Conservation (phyloP, 164 flowering plant genomes). For the Malania oleifera region DNA sequence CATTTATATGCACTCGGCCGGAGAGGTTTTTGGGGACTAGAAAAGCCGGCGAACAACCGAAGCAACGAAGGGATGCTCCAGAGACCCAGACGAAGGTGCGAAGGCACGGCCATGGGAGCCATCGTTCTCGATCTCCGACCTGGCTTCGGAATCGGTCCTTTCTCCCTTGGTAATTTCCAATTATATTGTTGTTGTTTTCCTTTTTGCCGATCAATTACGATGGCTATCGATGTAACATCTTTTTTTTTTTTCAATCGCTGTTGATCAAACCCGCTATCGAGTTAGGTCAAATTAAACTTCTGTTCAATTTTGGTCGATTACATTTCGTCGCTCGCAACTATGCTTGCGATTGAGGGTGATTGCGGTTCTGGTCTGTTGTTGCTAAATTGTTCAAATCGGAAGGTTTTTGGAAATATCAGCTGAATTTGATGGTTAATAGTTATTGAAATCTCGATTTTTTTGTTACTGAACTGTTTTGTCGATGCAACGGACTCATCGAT, state of each 20-base stretch:
- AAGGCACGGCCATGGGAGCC: conserved; percentile 96
- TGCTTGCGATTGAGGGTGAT: neutral
- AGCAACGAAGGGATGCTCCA: conserved; percentile 28
- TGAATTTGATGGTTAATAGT: neutral
- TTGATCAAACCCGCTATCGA: neutral
- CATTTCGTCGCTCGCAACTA: neutral
- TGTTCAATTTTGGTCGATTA: neutral
- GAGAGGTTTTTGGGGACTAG: no score
- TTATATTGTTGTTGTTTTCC: neutral
- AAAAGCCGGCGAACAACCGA: neutral
- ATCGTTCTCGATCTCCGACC: conserved; percentile 89
- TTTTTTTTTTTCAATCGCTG: no score
- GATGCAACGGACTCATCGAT: neutral
- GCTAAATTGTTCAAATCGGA: no score
- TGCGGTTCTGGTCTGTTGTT: neutral
- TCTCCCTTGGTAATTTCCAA: conserved; percentile 55
- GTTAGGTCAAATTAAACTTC: neutral
- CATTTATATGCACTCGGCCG: no score
- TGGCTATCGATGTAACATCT: neutral
- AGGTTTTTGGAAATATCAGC: no score
- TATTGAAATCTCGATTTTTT: neutral
- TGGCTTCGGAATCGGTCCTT: conserved; percentile 82
- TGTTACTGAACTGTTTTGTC: neutral
- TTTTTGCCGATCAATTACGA: neutral
- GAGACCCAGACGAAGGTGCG: conserved; percentile 80